phyloP scores from a whole-genome alignment of 1,139 yeast species.

The Diutina pseudorugosa region DNA sequence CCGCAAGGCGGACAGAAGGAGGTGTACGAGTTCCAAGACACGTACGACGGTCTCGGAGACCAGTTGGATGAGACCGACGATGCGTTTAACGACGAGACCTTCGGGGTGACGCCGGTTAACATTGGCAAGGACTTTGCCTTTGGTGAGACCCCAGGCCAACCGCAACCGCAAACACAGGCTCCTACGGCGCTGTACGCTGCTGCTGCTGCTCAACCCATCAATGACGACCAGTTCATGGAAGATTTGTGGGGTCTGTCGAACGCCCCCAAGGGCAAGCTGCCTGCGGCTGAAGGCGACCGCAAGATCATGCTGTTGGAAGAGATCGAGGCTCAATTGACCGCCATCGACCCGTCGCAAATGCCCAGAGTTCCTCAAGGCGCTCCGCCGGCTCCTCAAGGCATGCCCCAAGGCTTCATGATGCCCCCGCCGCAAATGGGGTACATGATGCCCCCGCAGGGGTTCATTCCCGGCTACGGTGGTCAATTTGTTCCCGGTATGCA shows the following conservation, averaged over 20 bases:
- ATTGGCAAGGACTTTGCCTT: conserved; percentile 70
- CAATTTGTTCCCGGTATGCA: conserved; percentile 13
- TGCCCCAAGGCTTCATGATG: conserved; percentile 6
- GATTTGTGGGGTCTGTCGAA: conserved; percentile 32
- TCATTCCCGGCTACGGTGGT: conserved; percentile 16
- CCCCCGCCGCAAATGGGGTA: conserved; percentile 7
- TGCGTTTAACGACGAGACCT: conserved; percentile 78
- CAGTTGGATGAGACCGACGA: conserved; percentile 58
- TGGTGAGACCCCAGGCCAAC: conserved; percentile 30
- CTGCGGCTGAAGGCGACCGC: conserved; percentile 11
- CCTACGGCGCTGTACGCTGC: conserved; percentile 6
- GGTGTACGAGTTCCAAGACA: conserved; percentile 66
- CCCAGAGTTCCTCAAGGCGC: conserved; percentile 5
- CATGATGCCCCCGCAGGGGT: conserved; percentile 9
- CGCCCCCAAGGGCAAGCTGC: conserved; percentile 8
- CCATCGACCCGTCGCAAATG: conserved; percentile 22
- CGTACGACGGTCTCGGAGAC: conserved; percentile 71
- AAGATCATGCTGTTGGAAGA: conserved; percentile 59
- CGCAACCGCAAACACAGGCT: conserved; percentile 10
- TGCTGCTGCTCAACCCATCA: conserved; percentile 13
- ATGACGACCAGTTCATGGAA: conserved; percentile 39
- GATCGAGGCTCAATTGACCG: conserved; percentile 60
- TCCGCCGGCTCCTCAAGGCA: conserved; percentile 13
- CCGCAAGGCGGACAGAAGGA: conserved; percentile 17
- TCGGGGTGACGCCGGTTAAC: conserved; percentile 45